Conservation (phyloP, 768 basidiomycete species). For the Agrocybe pediades region DNA sequence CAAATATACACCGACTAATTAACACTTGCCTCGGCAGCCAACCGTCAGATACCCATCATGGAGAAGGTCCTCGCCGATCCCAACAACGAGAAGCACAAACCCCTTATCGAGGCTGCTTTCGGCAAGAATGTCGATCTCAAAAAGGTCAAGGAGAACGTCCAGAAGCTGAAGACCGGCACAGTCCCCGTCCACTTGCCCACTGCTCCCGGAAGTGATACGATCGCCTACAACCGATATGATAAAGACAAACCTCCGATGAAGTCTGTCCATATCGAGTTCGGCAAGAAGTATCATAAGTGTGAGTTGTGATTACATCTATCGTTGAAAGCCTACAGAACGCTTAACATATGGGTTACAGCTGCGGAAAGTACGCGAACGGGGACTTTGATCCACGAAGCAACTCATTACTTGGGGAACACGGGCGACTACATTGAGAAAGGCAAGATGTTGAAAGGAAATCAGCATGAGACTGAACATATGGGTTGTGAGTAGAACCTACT, state of each 20-base stretch:
- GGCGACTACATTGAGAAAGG: background rate
- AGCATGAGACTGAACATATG: background rate
- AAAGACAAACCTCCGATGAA: background rate
- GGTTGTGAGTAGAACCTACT: background rate
- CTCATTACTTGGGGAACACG: background rate
- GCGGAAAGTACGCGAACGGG: background rate
- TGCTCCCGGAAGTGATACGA: background rate
- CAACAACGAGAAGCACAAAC: background rate
- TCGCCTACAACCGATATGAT: background rate
- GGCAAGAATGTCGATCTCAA: background rate
- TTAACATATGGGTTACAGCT: background rate
- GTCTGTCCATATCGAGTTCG: background rate
- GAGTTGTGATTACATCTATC: background rate
- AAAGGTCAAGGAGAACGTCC: background rate
- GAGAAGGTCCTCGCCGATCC: background rate
- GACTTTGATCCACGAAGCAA: constrained; percentile 1
- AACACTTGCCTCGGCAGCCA: too few species aligned
- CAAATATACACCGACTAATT: too few species aligned
- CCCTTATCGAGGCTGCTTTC: background rate
- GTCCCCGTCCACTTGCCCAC: background rate
- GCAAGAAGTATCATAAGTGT: background rate
- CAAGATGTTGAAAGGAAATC: background rate
- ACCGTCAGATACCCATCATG: background rate
- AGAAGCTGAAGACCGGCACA: background rate
- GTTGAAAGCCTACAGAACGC: background rate